Evolutionary conservation across 2,329 filamentous ascomycete species (phyloP), one percentile per base, ranked within the genome.

Genomic region (Gremmenia infestans): DNA sequence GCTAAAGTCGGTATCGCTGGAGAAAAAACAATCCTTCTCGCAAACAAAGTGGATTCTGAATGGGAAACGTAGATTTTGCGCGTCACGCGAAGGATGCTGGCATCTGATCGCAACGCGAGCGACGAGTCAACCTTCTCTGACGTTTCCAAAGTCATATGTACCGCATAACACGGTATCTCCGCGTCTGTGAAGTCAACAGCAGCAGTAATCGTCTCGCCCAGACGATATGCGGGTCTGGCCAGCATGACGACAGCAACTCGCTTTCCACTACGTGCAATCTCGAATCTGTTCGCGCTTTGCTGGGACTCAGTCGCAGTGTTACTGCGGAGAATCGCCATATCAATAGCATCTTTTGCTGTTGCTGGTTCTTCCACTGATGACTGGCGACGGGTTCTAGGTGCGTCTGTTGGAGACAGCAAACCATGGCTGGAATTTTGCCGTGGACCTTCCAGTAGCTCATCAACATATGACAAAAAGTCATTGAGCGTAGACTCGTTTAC

Each of bases 211-310:
- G 87, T 86, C 72, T 99, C 94, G 56, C 94, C 94, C 1, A 99
- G 78, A 46, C 92, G 82, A 74, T 95, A 97, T 0, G 92, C 86
- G 0, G 94, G 91, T 9, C 94, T 85, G 5, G 92, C 88, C 35
- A 99, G 81, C 73, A 92, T 91, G 54, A 99, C 83, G 5, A 95
- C 90, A 2, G 89, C 93, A 12, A 99, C 92, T n/a, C 86, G 86
- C 54, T 86, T 86, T n/a, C 92, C 92, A 67, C 91, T 92, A 14
- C 93, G 88, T 12, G 93, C 87, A 69, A 99, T 97, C 69, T 96
- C 92, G 70, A 97, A 99, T 40, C 91, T 86, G 67, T 96, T 97
- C n/a, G 87, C 83, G 68, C 89, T 92, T 65, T 91, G 87, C 37
- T 86, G 85, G n/a, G 83, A 81, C 46, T 83, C 79, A 2, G 78